Percentiles rank a stretch among this genome's conserved stretches.
Evolutionary conservation across 148 eudicot species (phyloP).

Genomic region (Fallopia convolvulus): DNA sequence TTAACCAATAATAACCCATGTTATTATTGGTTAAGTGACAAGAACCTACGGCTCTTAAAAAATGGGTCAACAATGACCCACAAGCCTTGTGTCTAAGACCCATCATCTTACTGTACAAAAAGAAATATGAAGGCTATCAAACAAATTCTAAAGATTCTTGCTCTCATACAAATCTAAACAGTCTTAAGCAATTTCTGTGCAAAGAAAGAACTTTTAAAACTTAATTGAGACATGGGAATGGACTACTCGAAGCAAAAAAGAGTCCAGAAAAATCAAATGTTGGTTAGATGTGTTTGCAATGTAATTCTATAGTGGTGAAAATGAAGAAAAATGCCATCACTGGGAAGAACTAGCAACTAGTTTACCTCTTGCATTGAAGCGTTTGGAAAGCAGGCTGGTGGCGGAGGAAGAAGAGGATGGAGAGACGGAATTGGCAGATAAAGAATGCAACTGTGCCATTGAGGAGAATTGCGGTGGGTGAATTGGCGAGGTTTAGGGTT

Average conservation of each 20-base stretch:
- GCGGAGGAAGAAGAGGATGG: background rate
- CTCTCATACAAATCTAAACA: too few species aligned
- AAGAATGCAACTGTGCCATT: background rate
- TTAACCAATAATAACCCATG: too few species aligned
- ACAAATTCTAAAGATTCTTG: too few species aligned
- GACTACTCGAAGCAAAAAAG: background rate
- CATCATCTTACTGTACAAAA: too few species aligned
- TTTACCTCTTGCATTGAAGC: background rate
- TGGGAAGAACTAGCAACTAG: background rate
- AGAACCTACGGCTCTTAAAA: too few species aligned
- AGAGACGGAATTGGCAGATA: background rate
- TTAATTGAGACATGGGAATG: background rate
- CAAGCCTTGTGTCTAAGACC: too few species aligned
- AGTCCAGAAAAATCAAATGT: background rate
- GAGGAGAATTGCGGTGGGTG: background rate
- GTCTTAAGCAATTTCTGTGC: background rate
- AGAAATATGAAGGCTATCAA: too few species aligned
- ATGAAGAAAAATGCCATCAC: background rate
- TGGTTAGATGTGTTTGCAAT: background rate
- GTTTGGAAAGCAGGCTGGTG: background rate
- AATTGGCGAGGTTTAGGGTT: background rate
- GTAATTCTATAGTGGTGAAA: background rate
- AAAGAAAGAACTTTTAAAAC: background rate
- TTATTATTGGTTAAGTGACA: too few species aligned
- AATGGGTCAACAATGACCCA: too few species aligned